Conservation (phyloP, 164 flowering plant species). For the Santalum album region DNA sequence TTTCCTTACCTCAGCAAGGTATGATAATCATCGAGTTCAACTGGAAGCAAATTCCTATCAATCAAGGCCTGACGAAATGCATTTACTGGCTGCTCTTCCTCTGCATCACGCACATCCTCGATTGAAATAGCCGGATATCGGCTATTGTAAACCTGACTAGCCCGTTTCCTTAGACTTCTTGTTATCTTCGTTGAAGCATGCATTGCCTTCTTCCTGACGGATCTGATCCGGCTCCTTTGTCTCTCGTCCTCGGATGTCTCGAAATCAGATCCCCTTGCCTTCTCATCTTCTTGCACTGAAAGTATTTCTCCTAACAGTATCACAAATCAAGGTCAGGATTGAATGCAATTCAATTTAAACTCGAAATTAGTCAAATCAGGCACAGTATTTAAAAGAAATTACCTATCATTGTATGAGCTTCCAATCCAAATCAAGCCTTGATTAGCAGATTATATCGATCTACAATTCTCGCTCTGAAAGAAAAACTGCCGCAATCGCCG, state of each 20-base stretch:
- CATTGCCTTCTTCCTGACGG: conserved; percentile 61
- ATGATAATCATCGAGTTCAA: conserved; percentile 70
- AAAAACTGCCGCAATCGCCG: too few species aligned
- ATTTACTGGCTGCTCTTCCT: conserved; percentile 60
- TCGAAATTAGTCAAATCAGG: too few species aligned
- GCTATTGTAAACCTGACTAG: conserved; percentile 43
- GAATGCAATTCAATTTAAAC: too few species aligned
- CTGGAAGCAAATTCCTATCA: conserved; percentile 51
- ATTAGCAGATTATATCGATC: too few species aligned
- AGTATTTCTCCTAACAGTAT: conserved; percentile 20
- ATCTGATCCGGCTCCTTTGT: conserved; percentile 34
- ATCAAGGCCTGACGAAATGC: conserved; percentile 48
- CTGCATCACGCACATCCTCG: conserved; percentile 63
- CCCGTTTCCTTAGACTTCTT: conserved; percentile 40
- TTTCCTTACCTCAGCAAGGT: conserved; percentile 54
- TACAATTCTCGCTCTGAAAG: too few species aligned
- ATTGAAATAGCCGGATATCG: conserved; percentile 35
- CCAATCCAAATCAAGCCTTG: too few species aligned
- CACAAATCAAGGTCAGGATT: not conserved
- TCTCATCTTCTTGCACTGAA: conserved; percentile 33
- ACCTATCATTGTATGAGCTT: too few species aligned
- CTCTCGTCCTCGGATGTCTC: conserved; percentile 61
- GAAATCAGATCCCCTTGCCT: conserved; percentile 23
- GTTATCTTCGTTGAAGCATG: conserved; percentile 50
- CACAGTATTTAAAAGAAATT: too few species aligned